Percentiles rank a stretch among this genome's conserved stretches.
These are phyloP conservation scores for Arctium minus DNA, from an alignment of 129 eudicot species.

Conservation along the genomic window DNA sequence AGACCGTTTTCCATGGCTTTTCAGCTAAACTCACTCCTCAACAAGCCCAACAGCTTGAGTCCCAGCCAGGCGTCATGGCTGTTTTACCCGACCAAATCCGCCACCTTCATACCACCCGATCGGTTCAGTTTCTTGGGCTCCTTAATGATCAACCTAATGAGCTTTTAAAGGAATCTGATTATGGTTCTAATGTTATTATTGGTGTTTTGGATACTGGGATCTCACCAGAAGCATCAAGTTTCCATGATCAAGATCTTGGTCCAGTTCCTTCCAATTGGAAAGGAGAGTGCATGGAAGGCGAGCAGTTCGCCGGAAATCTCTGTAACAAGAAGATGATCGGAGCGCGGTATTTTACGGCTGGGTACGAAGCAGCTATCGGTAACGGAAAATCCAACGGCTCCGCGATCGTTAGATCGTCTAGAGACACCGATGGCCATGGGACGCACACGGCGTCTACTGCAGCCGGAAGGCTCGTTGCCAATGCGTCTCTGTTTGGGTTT, in stretches of 20 bases:
- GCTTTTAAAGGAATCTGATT: constrained; percentile 55
- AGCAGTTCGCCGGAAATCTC: constrained; percentile 29
- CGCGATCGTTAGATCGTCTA: constrained; percentile 30
- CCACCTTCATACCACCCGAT: constrained; percentile 65
- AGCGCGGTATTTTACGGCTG: constrained; percentile 49
- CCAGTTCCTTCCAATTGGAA: constrained; percentile 75
- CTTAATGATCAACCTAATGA: constrained; percentile 18
- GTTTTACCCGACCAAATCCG: constrained; percentile 64
- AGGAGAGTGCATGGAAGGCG: constrained; percentile 81
- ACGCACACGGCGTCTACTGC: constrained; percentile 90
- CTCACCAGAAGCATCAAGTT: constrained; percentile 74
- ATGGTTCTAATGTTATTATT: constrained; percentile 63
- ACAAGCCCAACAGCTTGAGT: constrained; percentile 49
- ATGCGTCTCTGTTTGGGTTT: constrained; percentile 63
- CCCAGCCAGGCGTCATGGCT: constrained; percentile 38
- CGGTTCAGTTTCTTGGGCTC: constrained; percentile 67
- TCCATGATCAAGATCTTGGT: constrained; percentile 69
- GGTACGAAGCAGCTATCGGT: constrained; percentile 36
- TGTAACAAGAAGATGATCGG: constrained; percentile 86
- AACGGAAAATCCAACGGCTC: constrained; percentile 12
- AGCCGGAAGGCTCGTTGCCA: constrained; percentile 55
- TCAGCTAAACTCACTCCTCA: constrained; percentile 57
- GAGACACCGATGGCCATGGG: constrained; percentile 82
- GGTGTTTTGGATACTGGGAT: constrained; percentile 89
- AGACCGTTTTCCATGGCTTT: constrained; percentile 79